A percentile compares a stretch with the other conserved stretches of the same genome.
phyloP scores from a whole-genome alignment of 257 asterid species.

The Linaria vulgaris region DNA sequence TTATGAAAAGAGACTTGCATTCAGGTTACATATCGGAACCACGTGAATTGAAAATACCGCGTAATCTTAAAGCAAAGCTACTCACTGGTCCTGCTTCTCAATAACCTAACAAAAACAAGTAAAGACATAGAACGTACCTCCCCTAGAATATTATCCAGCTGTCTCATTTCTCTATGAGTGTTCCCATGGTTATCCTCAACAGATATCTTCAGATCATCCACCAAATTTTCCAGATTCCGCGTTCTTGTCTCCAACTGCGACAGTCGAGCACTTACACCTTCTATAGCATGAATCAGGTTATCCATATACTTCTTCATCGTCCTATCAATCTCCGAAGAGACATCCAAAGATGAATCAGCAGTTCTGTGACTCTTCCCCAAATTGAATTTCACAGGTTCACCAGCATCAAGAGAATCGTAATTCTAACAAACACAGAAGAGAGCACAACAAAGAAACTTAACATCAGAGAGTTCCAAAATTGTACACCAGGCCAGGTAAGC shows the following conservation, averaged over 20 bases:
- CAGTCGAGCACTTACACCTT: slow-evolving; percentile 53
- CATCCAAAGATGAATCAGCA: slow-evolving; percentile 35
- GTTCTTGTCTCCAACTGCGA: slow-evolving; percentile 60
- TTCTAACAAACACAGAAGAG: slow-evolving; percentile 32
- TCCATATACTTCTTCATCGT: slow-evolving; percentile 58
- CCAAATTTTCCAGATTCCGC: slow-evolving; percentile 51
- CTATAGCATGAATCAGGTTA: slow-evolving; percentile 52
- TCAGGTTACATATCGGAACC: no score
- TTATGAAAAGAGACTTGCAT: no score
- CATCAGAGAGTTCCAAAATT: slow-evolving; percentile 4
- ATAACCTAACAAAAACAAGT: not conserved
- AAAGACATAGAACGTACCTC: slow-evolving; percentile 39
- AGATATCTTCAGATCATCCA: slow-evolving; percentile 56
- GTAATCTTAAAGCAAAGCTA: no score
- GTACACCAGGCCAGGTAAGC: not conserved
- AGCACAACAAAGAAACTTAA: not conserved
- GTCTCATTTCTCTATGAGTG: slow-evolving; percentile 58
- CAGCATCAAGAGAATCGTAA: slow-evolving; percentile 39
- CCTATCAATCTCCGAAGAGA: slow-evolving; percentile 53
- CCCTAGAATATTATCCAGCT: slow-evolving; percentile 50
- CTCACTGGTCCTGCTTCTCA: not conserved
- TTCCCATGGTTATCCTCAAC: slow-evolving; percentile 49
- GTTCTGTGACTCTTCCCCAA: slow-evolving; percentile 43
- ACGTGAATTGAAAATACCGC: no score
- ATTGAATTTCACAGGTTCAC: slow-evolving; percentile 44